Evolutionary conservation across 768 basidiomycete species (phyloP).

Genomic region (Fomitopsis serialis): DNA sequence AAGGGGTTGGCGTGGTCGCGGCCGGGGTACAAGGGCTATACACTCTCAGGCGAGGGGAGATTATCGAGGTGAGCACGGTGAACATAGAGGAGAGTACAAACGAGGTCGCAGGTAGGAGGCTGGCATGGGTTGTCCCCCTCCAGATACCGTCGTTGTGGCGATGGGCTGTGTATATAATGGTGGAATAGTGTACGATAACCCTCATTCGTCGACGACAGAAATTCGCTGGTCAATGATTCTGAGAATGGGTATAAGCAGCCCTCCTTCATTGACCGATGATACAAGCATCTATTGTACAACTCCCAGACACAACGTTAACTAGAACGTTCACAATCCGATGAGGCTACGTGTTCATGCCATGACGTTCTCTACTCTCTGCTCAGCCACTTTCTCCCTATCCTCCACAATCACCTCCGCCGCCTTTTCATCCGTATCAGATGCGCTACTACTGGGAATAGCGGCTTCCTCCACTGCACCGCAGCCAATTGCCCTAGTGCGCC

Average conservation of each 20-base stretch:
- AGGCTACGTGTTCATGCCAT: background rate
- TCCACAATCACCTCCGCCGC: background rate
- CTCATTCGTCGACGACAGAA: too few species aligned
- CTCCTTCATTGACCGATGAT: too few species aligned
- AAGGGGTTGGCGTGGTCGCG: background rate
- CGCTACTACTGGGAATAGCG: background rate
- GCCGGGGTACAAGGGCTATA: background rate
- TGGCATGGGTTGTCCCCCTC: background rate
- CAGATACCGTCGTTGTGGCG: background rate
- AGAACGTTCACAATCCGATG: too few species aligned
- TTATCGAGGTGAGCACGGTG: background rate
- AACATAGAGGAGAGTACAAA: background rate
- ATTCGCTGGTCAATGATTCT: too few species aligned
- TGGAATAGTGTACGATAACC: too few species aligned
- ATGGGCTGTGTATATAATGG: too few species aligned
- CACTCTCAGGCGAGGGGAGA: background rate
- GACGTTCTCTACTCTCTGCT: background rate
- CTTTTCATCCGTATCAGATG: background rate
- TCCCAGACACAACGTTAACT: too few species aligned
- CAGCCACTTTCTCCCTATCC: constrained; percentile 1
- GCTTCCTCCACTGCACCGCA: background rate
- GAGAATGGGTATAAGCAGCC: too few species aligned
- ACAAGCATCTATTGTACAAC: too few species aligned
- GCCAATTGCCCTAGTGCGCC: background rate
- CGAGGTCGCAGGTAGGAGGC: background rate